Base-by-base conservation (phyloP, 371 early-diverging fungal genomes). In the Lichtheimia hyalospora region DNA sequence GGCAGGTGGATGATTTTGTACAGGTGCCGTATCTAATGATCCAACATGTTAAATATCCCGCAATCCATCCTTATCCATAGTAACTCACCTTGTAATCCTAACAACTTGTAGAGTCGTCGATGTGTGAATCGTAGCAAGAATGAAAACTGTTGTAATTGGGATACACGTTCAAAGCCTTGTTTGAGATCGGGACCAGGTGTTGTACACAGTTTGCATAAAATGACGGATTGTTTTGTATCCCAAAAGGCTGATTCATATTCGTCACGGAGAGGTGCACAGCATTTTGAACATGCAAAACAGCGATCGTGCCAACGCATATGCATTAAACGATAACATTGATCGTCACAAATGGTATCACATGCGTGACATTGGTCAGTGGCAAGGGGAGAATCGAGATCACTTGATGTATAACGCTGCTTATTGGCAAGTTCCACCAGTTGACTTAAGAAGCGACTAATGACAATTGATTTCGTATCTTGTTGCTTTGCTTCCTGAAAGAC, bases 81-180 rank as follows among this genome's bases (percentile, higher is more conserved):
- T 1, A 7, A 18, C 21, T 51, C 69, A 88, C 87, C 82, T 67
- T 83, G 81, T n/a, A 86, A 77, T 61, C 84, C 81, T 2, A 96
- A 76, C 44, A 92, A 66, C n/a, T 77, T 79, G 61, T 91, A 92
- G 16, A 96, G 79, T n/a, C 95, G 77, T 57, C 87, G 85, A 53
- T 96, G 82, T 12, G 95, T 92, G 34, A 92, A 88, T 0, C 90
- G 77, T 60, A 96, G 76, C 51, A 96, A 70, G 67, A 94, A 95
- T 10, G 89, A 87, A 64, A 94, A 96, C 70, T 96, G 95, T 61
- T 94, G 89, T 23, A 97, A 79, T 65, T 93, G 92, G n/a, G 96
- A 87, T 0, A 96, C 85, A 60, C 79, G 73, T 58, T 84, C 81
- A 51, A 94, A 90, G 10, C 92, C 91, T 10, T 73, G 70, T 15